Evolutionary conservation across 2,329 filamentous ascomycete species (phyloP).

Genomic region (Tolypocladium pustulatum): DNA sequence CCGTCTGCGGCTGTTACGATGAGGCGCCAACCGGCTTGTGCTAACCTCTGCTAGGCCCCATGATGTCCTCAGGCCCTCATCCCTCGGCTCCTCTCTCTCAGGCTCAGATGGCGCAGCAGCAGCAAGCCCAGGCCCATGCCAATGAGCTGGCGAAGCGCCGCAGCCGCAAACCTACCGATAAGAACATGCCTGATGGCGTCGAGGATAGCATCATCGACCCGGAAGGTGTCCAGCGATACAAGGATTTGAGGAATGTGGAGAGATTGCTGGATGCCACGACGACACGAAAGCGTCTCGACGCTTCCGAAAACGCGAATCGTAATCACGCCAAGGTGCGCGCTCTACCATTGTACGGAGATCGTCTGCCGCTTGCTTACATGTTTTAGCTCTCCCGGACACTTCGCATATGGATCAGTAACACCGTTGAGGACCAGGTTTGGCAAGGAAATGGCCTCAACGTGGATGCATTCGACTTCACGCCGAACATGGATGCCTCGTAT

Average conservation of each 20-base stretch:
- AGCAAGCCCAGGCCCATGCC: conserved; percentile 41
- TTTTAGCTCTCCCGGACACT: conserved; percentile 66
- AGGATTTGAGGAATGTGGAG: conserved; percentile 76
- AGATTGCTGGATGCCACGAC: conserved; percentile 82
- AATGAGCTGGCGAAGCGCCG: conserved; percentile 66
- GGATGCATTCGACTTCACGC: conserved; percentile 73
- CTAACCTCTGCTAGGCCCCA: conserved; percentile 31
- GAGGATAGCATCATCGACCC: conserved; percentile 68
- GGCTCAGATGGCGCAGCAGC: conserved; percentile 41
- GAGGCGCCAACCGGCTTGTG: background rate
- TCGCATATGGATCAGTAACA: conserved; percentile 92
- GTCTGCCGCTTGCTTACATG: conserved; percentile 6
- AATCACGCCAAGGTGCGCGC: conserved; percentile 54
- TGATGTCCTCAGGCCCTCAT: conserved; percentile 45
- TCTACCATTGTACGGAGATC: background rate
- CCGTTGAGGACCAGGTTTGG: conserved; percentile 89
- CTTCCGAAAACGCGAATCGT: conserved; percentile 28
- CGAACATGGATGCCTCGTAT: conserved; percentile 68
- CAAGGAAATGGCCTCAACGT: conserved; percentile 60
- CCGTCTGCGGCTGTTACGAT: background rate
- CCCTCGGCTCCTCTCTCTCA: conserved; percentile 40
- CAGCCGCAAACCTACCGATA: conserved; percentile 86
- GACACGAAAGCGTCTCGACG: conserved; percentile 86
- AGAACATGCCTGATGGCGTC: conserved; percentile 83
- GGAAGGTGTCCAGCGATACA: conserved; percentile 74